phyloP scores from a whole-genome alignment of 768 basidiomycete species.

The Boletus sp. region DNA sequence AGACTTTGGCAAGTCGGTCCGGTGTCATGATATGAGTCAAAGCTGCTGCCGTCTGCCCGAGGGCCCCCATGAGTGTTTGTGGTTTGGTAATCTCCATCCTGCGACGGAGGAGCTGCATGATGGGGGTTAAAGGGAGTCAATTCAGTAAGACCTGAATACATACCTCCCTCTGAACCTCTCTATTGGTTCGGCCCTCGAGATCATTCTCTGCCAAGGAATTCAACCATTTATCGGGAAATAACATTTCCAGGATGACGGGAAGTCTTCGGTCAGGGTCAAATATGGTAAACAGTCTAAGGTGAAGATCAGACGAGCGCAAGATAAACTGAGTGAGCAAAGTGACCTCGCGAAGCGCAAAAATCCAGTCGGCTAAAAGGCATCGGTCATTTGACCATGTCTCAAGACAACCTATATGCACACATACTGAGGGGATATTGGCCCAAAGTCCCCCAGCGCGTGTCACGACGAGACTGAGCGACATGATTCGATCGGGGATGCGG shows the following conservation, averaged over 20 bases:
- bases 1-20: constrained; percentile 47
- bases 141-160: constrained; percentile 2
- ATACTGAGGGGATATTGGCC: constrained; percentile 64
- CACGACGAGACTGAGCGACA: constrained; percentile 63
- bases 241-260: constrained; percentile 50
- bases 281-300: constrained; percentile 34
- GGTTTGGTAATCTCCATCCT: constrained; percentile 53
- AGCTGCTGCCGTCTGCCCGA: constrained; percentile 73
- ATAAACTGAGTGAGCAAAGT: not conserved
- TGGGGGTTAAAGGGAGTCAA: not conserved
- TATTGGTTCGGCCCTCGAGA: constrained; percentile 58
- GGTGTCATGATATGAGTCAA: constrained; percentile 60
- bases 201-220: constrained; percentile 51
- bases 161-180: constrained; percentile 58
- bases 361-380: constrained; percentile 39
- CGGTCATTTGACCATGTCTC: not conserved
- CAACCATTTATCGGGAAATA: constrained; percentile 66
- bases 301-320: constrained; percentile 4
- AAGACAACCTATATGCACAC: constrained; percentile 15
- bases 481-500: constrained; percentile 63
- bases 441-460: constrained; percentile 68
- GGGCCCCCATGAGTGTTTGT: constrained; percentile 56
- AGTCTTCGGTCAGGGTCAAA: constrained; percentile 48
- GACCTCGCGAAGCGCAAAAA: constrained; percentile 37
- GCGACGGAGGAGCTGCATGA: constrained; percentile 41